Evolutionary conservation across 2,329 filamentous ascomycete genomes (phyloP).

Genomic region (Cercospora sp.): DNA sequence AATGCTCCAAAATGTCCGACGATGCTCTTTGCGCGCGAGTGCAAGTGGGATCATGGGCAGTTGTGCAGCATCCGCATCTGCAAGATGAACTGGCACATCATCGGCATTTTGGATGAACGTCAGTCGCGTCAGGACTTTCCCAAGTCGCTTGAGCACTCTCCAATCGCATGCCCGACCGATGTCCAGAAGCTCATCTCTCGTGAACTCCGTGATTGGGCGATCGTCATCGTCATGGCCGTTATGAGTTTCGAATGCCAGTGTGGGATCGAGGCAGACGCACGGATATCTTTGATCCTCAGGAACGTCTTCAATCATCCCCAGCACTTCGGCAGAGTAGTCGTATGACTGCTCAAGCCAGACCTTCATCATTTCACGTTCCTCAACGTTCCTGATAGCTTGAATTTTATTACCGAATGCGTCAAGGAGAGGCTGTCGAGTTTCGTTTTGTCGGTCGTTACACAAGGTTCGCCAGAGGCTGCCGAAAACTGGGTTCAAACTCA

Average conservation of each 20-base stretch:
- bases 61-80: slow-evolving; percentile 6
- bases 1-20: slow-evolving; percentile 18
- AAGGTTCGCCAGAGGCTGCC: slow-evolving; percentile 20
- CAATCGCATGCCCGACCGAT: slow-evolving; percentile 20
- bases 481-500: slow-evolving; percentile 23
- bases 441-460: slow-evolving; percentile 17
- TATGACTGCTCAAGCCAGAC: slow-evolving; percentile 22
- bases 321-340: slow-evolving; percentile 20
- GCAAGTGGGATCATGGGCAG: slow-evolving; percentile 18
- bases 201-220: slow-evolving; percentile 17
- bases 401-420: slow-evolving; percentile 18
- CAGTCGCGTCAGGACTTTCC: slow-evolving; percentile 17
- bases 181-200: slow-evolving; percentile 20
- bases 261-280: slow-evolving; percentile 21
- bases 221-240: slow-evolving; percentile 6
- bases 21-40: slow-evolving; percentile 12
- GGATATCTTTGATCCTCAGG: slow-evolving; percentile 11
- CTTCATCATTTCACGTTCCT: slow-evolving; percentile 17
- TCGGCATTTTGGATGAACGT: slow-evolving; percentile 17
- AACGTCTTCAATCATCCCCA: slow-evolving; percentile 16
- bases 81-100: slow-evolving; percentile 15
- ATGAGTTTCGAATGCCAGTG: slow-evolving; percentile 2
- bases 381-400: slow-evolving; percentile 5
- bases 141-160: slow-evolving; percentile 15
- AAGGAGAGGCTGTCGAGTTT: slow-evolving; percentile 14